Base-by-base conservation (phyloP, 2,329 filamentous ascomycete species). In the Colletotrichum limetticola region DNA sequence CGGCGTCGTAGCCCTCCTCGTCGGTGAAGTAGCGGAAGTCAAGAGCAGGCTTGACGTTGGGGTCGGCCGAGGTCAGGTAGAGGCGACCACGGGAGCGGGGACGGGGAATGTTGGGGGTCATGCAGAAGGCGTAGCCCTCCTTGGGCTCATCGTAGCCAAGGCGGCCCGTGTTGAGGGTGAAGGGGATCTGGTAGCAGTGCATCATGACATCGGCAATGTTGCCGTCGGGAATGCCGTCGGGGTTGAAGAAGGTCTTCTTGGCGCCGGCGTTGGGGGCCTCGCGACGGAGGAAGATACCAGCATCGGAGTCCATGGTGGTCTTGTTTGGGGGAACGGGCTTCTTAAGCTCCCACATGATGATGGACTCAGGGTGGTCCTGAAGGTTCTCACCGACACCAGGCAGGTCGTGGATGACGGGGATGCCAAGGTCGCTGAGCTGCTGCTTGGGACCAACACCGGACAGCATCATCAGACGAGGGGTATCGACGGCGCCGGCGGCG, bases 101-200 rank as follows among this genome's bases (percentile, higher is more conserved):
- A 28, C 94, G 93, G 42, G 94, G 94, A 78, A 97, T 97, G 85
- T 97, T 97, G 78, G 94, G 94, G 19, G 94, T 97, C 92, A 97
- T 97, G 89, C 94, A 97, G 87, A 97, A 97, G 65, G 94, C 94
- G 78, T 95, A 93, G 74, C 92, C 93, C 76, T 95, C 91, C 74
- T 89, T 78, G 74, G 88, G 79, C 71, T 83, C 80, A 55, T 86
- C 87, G 79, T 91, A 97, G 76, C 95, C 95, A 12, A 98, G 88
- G 53, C 94, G 91, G 68, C 89, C 85, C 1, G 95, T 98, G 88
- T 97, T 97, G 77, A 95, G 90, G 75, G 92, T 94, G 85, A 97
- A 97, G 66, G 95, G 95, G 77, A 97, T 97, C 84, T 97, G 95
- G 86, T 97, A 97, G 89, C 95, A 97, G 86, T 97, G 95, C 93